Conservation (phyloP, 2,329 filamentous ascomycete species). For the Phialocephala subalpina region DNA sequence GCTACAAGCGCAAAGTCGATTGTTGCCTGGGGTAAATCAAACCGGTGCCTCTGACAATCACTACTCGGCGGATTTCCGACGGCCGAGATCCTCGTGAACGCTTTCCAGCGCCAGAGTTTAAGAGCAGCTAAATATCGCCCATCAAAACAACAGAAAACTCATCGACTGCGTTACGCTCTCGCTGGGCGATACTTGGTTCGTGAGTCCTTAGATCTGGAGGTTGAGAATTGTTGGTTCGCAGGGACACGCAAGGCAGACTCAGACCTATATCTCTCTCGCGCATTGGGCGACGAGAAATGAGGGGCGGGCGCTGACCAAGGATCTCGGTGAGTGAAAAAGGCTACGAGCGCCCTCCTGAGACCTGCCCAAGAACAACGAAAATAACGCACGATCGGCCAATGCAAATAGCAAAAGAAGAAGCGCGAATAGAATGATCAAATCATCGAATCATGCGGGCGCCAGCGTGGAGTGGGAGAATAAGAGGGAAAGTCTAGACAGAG, state of each 20-base stretch:
- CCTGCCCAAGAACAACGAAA: constrained; percentile 1
- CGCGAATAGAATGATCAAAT: neutral
- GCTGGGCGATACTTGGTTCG: constrained; percentile 28
- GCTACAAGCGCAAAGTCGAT: constrained; percentile 8
- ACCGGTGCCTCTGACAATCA: constrained; percentile 26
- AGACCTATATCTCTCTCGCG: constrained; percentile 36
- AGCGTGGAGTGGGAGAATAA: neutral
- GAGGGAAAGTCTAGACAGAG: neutral
- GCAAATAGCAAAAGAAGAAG: neutral
- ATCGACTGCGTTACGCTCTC: constrained; percentile 14
- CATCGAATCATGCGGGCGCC: constrained; percentile 1
- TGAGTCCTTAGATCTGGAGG: constrained; percentile 20
- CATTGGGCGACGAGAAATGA: constrained; percentile 15
- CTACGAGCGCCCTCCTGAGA: neutral
- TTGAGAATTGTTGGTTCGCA: constrained; percentile 26
- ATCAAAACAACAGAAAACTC: constrained; percentile 9
- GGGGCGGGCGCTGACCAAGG: constrained; percentile 16
- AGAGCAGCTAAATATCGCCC: constrained; percentile 29
- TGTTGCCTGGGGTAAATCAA: constrained; percentile 25
- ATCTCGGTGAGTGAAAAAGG: constrained; percentile 19
- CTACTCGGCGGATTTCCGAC: constrained; percentile 26
- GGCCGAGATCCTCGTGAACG: constrained; percentile 16
- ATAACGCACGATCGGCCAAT: constrained; percentile 1
- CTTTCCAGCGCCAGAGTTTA: constrained; percentile 26
- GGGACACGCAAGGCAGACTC: constrained; percentile 31